Conservation (phyloP, 2,329 filamentous ascomycete genomes). For the Penicillium capsulatum region DNA sequence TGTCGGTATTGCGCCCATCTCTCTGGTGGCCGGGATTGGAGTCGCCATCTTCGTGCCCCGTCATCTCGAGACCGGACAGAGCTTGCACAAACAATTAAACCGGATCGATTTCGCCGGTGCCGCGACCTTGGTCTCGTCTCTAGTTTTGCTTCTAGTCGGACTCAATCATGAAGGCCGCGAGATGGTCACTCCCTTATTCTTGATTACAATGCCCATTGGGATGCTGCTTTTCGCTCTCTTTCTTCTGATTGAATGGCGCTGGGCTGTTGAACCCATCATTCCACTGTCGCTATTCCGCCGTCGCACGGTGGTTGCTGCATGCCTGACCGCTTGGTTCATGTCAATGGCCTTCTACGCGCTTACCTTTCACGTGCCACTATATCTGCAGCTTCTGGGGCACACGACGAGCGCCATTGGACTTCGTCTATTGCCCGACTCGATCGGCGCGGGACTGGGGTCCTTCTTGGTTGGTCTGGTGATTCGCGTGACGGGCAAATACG, state of each 20-base stretch:
- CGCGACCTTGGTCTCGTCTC: conserved; percentile 9
- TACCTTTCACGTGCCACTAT: conserved; percentile 13
- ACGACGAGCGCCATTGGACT: conserved; percentile 12
- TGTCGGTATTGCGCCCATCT: conserved; percentile 12
- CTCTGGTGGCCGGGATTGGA: conserved; percentile 4
- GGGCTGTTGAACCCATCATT: conserved; percentile 15
- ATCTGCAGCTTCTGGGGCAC: conserved; percentile 11
- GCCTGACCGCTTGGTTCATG: conserved; percentile 16
- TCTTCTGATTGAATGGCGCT: conserved; percentile 9
- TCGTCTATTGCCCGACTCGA: conserved; percentile 9
- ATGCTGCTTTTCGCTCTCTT: conserved; percentile 2
- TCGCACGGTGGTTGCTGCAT: conserved; percentile 12
- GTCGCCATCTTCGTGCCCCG: conserved; percentile 11
- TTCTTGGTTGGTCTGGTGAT: conserved; percentile 12
- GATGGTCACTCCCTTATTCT: background rate
- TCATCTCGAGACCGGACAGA: background rate
- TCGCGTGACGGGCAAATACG: conserved; percentile 10
- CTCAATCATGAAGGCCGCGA: conserved; percentile 11
- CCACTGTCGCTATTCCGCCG: conserved; percentile 11
- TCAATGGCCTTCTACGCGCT: conserved; percentile 12
- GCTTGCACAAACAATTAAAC: conserved; percentile 1
- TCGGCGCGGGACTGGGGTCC: conserved; percentile 11
- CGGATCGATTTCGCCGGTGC: conserved; percentile 13
- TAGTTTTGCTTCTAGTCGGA: conserved; percentile 10
- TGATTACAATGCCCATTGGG: conserved; percentile 4